A percentile compares a stretch with the other conserved stretches of the same genome.
phyloP scores from a whole-genome alignment of 495 filamentous ascomycete species.

The Hypoxylon lienhwacheense region DNA sequence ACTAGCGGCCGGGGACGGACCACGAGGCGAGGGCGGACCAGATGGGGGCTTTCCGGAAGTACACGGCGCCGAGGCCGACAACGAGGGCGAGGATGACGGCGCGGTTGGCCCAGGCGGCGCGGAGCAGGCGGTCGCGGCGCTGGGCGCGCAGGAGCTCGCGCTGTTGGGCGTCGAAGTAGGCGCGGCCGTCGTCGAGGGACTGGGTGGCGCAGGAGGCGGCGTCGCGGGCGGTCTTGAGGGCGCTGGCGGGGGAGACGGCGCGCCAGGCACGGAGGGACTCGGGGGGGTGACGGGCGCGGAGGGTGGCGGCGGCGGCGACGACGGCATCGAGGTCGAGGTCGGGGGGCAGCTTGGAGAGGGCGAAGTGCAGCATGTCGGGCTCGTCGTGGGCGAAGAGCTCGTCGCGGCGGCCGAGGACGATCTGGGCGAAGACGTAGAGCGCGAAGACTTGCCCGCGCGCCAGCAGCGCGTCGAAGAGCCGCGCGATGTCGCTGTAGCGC shows the following conservation, averaged over 20 bases:
- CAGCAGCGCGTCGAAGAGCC: slow-evolving; percentile 88
- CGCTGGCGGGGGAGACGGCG: slow-evolving; percentile 69
- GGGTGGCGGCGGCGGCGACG: slow-evolving; percentile 61
- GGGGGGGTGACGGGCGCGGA: slow-evolving; percentile 72
- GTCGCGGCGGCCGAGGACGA: slow-evolving; percentile 73
- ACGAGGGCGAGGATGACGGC: slow-evolving; percentile 64
- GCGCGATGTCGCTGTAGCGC: slow-evolving; percentile 78
- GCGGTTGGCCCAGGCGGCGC: slow-evolving; percentile 61
- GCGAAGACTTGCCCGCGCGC: slow-evolving; percentile 82
- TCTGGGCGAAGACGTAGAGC: slow-evolving; percentile 89
- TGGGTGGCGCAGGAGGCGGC: slow-evolving; percentile 46
- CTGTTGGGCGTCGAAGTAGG: slow-evolving; percentile 68
- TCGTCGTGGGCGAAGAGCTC: slow-evolving; percentile 89
- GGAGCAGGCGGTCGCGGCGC: slow-evolving; percentile 54
- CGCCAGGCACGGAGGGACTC: slow-evolving; percentile 73
- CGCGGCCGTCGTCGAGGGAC: slow-evolving; percentile 53
- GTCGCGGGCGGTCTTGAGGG: slow-evolving; percentile 77
- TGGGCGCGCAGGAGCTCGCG: slow-evolving; percentile 66
- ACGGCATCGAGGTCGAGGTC: slow-evolving; percentile 82
- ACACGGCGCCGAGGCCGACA: slow-evolving; percentile 57
- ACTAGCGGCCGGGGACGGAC: slow-evolving; percentile 9
- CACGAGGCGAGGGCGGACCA: slow-evolving; percentile 33
- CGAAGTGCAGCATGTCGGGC: slow-evolving; percentile 90
- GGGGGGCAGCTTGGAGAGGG: slow-evolving; percentile 82
- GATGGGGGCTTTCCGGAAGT: slow-evolving; percentile 41